These are phyloP conservation scores for Atkinsonella hypoxylon DNA, from an alignment of 2,329 filamentous ascomycete genomes.

Conservation along the genomic window DNA sequence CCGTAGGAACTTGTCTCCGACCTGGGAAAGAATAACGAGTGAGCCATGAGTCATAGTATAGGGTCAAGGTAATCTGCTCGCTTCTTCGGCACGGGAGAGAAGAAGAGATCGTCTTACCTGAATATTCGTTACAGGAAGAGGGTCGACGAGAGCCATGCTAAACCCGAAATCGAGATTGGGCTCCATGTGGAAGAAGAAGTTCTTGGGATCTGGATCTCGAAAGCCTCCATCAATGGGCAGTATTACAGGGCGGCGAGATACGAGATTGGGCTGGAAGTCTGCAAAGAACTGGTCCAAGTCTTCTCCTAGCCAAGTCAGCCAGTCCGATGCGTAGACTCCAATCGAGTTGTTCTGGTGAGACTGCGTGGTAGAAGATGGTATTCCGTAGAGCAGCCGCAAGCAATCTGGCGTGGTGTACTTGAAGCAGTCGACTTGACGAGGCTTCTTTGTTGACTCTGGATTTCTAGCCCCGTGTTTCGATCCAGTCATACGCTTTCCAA, in stretches of 20 bases:
- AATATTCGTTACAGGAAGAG: not conserved
- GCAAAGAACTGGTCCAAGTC: not conserved
- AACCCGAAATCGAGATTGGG: not conserved
- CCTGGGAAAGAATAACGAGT: not conserved
- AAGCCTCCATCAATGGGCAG: not conserved
- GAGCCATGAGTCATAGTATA: too few species aligned
- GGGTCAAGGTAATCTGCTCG: too few species aligned
- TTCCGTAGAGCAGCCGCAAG: not conserved
- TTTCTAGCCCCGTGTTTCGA: too few species aligned
- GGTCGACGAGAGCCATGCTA: not conserved
- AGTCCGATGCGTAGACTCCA: not conserved
- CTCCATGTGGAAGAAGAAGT: not conserved
- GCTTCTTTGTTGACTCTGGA: too few species aligned
- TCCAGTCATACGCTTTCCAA: not conserved
- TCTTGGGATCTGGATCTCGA: not conserved
- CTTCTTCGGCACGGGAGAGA: not conserved
- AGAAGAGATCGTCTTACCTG: not conserved
- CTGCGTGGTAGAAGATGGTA: not conserved
- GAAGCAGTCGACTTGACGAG: not conserved
- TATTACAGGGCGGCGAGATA: not conserved
- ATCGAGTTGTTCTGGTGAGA: not conserved
- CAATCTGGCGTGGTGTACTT: not conserved
- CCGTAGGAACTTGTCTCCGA: not conserved
- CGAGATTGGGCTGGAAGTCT: not conserved
- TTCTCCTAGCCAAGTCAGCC: not conserved